Base-by-base conservation (phyloP, 805 yeast genomes). In the Candida chilensis region DNA sequence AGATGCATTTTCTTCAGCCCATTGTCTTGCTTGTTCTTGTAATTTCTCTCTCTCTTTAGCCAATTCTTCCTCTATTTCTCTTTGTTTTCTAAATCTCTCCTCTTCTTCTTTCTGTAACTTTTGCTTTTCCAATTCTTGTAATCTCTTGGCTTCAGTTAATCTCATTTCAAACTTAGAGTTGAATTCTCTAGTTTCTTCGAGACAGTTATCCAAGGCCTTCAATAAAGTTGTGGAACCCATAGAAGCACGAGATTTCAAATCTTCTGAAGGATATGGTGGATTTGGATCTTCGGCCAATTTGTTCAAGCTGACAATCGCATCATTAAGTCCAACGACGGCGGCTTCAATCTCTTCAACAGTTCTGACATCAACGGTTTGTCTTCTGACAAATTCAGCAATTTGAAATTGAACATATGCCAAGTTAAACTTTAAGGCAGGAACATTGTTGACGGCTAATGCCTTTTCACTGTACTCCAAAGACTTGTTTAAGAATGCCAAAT, bases 371-470 rank as follows among this genome's bases (percentile, higher is more conserved):
- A 66, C 58, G 3, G 72, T 62, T 20, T 76, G 50, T 42, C 82
- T 82, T 37, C 82, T 71, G 18, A 88, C 56, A 37, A 74, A 74
- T 39, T 87, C 96, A 1, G 96, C 96, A 33, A 85, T 65, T 52
- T 87, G 95, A 54, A 81, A 85, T 44, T 82, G 80, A 29, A 90
- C 65, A 47, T 79, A 81, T 0, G 96, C 94, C 31, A 78, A 67
- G 48, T 92, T 92, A 62, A 82, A 92, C 41, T 67, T 68, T 38
- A 78, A 60, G 6, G 76, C 59, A 5, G 69, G 58, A 17, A 63
- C 49, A 24, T 41, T 62, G 40, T 58, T 40, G 36, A 58, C 38
- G 27, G 52, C 42, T 44, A 62, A 65, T 0, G 95, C 85, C 37
- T 65, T 61, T 40, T 69, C 60, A 5, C 85, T 71, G 40, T 71